phyloP scores from a whole-genome alignment of 331 rosid species.

The Spiraea crenata region DNA sequence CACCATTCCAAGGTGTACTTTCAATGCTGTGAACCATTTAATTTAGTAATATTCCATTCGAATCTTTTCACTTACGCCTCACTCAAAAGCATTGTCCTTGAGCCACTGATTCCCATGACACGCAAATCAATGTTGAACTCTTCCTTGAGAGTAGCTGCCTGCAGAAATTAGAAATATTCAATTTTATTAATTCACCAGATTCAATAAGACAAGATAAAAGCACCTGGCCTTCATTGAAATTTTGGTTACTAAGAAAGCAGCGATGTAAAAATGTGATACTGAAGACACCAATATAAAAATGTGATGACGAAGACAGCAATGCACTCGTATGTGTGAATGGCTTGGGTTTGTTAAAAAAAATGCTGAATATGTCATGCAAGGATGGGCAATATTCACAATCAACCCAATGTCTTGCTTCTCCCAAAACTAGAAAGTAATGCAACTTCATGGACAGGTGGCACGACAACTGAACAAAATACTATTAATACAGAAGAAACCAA shows the following conservation, averaged over 20 bases:
- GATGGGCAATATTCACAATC: background rate
- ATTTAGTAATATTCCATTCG: conserved; percentile 7
- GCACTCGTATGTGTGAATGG: too few species aligned
- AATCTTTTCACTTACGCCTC: conserved; percentile 61
- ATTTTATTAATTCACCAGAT: background rate
- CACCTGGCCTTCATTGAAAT: background rate
- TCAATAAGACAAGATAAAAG: background rate
- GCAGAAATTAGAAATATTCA: conserved; percentile 19
- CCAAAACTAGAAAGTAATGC: background rate
- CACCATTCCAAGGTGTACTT: background rate
- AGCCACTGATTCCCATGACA: conserved; percentile 80
- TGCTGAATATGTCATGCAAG: too few species aligned
- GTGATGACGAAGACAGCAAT: too few species aligned
- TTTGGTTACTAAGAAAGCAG: background rate
- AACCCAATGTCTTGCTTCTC: background rate
- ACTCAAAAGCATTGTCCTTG: conserved; percentile 71
- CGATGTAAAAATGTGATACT: background rate
- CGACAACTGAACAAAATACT: background rate
- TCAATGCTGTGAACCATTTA: background rate
- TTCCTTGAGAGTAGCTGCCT: conserved; percentile 85
- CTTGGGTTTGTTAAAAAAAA: too few species aligned
- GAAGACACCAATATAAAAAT: background rate
- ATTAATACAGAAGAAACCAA: background rate
- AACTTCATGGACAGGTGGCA: background rate
- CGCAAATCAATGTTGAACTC: conserved; percentile 90